Conservation (phyloP, 805 yeast genomes). For the Barnettozyma pratensis region DNA sequence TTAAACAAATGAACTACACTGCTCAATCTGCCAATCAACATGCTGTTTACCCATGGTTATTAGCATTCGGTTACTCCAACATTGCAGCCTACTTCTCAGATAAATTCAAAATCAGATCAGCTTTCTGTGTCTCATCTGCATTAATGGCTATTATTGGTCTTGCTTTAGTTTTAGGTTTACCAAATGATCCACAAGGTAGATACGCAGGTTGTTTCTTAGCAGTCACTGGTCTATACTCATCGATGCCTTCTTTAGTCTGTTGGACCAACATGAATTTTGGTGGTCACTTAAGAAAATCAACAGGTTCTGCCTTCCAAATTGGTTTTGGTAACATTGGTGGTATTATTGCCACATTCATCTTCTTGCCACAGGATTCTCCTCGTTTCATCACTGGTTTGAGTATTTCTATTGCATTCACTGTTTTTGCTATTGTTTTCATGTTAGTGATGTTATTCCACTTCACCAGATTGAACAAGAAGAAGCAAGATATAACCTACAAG, state of each 20-base stretch:
- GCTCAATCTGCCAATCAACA: conserved; percentile 72
- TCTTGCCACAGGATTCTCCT: conserved; percentile 34
- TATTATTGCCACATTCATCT: conserved; percentile 34
- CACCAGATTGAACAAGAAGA: conserved; percentile 30
- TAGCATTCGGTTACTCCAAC: conserved; percentile 65
- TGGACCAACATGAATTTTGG: conserved; percentile 35
- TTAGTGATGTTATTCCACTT: conserved; percentile 29
- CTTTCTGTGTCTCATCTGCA: conserved; percentile 32
- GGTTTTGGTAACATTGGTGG: conserved; percentile 38
- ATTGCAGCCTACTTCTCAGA: conserved; percentile 63
- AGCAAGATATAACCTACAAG: conserved; percentile 29
- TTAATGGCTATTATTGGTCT: conserved; percentile 30
- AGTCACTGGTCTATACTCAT: conserved; percentile 34
- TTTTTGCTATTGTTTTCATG: conserved; percentile 34
- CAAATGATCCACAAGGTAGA: conserved; percentile 34
- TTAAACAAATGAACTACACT: conserved; percentile 42
- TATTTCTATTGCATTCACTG: conserved; percentile 39
- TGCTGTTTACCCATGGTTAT: conserved; percentile 83
- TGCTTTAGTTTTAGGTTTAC: conserved; percentile 30
- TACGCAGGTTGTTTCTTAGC: conserved; percentile 35
- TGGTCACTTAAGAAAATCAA: conserved; percentile 34
- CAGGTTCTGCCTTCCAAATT: conserved; percentile 34
- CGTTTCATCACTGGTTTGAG: conserved; percentile 34
- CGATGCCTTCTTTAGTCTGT: conserved; percentile 32
- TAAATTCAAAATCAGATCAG: conserved; percentile 39